These are phyloP conservation scores for Mikania micrantha DNA, from an alignment of 129 eudicot genomes.

Conservation along the genomic window DNA sequence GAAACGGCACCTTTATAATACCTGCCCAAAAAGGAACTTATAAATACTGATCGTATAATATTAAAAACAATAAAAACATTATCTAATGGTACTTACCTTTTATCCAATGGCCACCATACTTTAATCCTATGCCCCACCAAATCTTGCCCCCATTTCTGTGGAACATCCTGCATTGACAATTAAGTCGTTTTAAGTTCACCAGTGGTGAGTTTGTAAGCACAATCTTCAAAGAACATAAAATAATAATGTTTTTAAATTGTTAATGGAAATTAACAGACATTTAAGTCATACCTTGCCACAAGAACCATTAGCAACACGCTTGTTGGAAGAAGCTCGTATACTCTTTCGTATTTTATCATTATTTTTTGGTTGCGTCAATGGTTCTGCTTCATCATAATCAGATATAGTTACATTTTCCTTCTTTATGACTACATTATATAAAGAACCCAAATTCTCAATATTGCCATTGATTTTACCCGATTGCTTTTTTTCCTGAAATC, in stretches of 20 bases:
- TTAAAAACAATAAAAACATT: neutral
- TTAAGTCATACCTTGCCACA: slow-evolving; percentile 21
- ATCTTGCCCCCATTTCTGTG: slow-evolving; percentile 41
- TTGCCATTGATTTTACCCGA: slow-evolving; percentile 9
- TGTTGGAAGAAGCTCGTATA: slow-evolving; percentile 14
- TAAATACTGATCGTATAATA: no score
- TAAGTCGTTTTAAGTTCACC: neutral
- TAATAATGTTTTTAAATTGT: neutral
- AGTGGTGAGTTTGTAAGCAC: neutral
- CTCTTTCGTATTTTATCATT: neutral
- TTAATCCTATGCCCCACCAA: slow-evolving; percentile 55
- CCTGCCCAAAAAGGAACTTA: no score
- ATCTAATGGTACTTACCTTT: slow-evolving; percentile 37
- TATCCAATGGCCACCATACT: slow-evolving; percentile 94
- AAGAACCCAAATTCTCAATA: neutral
- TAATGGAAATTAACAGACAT: neutral
- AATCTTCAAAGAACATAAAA: neutral
- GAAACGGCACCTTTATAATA: no score
- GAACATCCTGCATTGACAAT: slow-evolving; percentile 23
- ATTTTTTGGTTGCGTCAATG: neutral
- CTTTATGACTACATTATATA: slow-evolving; percentile 10
- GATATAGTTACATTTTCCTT: slow-evolving; percentile 14
- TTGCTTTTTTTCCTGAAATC: slow-evolving; percentile 12
- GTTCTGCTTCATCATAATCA: slow-evolving; percentile 16
- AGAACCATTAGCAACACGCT: slow-evolving; percentile 13